phyloP scores from a whole-genome alignment of 305 asterid genomes.

The Fraxinus sp. region DNA sequence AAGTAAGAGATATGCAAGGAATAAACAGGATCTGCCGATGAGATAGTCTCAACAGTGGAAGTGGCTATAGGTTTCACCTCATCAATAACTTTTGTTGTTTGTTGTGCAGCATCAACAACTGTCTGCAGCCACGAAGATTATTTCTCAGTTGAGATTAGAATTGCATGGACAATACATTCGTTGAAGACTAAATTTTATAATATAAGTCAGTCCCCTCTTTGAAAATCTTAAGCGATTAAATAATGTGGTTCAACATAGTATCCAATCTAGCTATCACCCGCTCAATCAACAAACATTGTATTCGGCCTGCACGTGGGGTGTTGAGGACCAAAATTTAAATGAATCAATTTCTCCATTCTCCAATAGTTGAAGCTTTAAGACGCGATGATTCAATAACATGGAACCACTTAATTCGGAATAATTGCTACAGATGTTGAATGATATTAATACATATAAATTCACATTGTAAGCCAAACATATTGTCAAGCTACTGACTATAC shows the following conservation, averaged over 20 bases:
- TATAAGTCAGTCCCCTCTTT: background rate
- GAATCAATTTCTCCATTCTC: background rate
- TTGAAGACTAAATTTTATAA: background rate
- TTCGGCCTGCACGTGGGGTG: background rate
- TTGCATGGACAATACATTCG: background rate
- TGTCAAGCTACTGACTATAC: background rate
- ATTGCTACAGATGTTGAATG: background rate
- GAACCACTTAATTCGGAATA: background rate
- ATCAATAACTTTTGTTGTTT: slow-evolving; percentile 70
- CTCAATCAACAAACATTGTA: background rate
- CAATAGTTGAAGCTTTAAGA: background rate
- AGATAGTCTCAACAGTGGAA: slow-evolving; percentile 71
- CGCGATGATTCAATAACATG: background rate
- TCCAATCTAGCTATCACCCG: background rate
- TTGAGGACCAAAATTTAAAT: background rate
- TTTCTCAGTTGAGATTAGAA: background rate
- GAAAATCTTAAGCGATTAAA: background rate
- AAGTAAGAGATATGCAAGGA: slow-evolving; percentile 66
- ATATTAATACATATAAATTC: background rate
- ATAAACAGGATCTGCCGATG: slow-evolving; percentile 71
- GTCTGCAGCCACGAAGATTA: slow-evolving; percentile 53
- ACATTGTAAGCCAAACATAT: background rate
- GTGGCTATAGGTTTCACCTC: slow-evolving; percentile 80
- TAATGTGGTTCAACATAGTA: background rate
- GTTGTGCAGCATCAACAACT: slow-evolving; percentile 81